Percentiles rank a stretch among this genome's conserved stretches.
These are phyloP conservation scores for Calocybe gambosa DNA, from an alignment of 1,284 basidiomycete species.

Conservation along the genomic window DNA sequence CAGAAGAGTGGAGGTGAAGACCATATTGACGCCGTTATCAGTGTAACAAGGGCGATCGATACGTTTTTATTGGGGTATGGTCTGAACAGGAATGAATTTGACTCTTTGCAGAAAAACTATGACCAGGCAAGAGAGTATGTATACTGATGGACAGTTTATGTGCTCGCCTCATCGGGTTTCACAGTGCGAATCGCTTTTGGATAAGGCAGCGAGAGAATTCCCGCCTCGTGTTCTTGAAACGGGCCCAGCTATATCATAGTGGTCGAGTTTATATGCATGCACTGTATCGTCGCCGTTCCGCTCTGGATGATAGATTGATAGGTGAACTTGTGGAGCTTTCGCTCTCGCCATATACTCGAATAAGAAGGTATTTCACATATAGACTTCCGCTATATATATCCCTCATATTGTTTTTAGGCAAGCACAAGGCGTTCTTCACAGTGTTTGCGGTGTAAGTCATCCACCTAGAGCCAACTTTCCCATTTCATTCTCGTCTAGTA, in stretches of 20 bases:
- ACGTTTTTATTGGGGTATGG: constrained; percentile 73
- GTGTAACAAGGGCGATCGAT: constrained; percentile 66
- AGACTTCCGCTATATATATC: background rate
- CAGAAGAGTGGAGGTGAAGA: constrained; percentile 67
- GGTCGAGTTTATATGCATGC: constrained; percentile 72
- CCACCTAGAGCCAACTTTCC: constrained; percentile 8
- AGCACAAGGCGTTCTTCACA: constrained; percentile 68
- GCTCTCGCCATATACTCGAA: constrained; percentile 78
- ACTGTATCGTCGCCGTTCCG: constrained; percentile 76
- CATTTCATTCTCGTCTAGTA: constrained; percentile 50
- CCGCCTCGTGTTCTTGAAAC: constrained; percentile 71
- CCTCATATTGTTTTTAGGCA: constrained; percentile 26
- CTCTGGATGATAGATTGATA: constrained; percentile 76
- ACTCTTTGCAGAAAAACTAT: constrained; percentile 64
- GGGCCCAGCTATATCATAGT: constrained; percentile 74
- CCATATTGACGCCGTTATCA: constrained; percentile 86
- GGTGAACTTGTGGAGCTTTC: constrained; percentile 78
- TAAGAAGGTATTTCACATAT: constrained; percentile 54
- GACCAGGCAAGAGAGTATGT: constrained; percentile 64
- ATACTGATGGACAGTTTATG: background rate
- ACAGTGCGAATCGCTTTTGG: constrained; percentile 62
- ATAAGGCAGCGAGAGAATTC: constrained; percentile 71
- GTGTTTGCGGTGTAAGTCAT: constrained; percentile 54
- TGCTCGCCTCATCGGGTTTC: background rate
- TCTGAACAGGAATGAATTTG: constrained; percentile 52